Evolutionary conservation across 805 yeast genomes (phyloP), one percentile per base, ranked within the genome.

Genomic region (Candida sithepensis): DNA sequence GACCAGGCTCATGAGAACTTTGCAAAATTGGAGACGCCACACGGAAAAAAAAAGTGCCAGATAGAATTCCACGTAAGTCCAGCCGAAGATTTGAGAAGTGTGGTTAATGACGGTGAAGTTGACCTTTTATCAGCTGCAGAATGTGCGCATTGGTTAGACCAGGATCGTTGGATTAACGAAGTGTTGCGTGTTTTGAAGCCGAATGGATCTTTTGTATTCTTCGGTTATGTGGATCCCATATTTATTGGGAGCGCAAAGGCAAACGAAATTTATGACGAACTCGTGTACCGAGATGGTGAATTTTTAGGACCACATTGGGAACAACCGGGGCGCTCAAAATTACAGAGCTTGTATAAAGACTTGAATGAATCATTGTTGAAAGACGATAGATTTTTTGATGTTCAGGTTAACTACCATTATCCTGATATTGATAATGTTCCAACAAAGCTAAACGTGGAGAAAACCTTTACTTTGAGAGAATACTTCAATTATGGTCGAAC

Each of bases 91-190:
- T 38, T 61, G 18, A 36, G 58, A 19, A 51, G 55, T 14, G 30
- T 47, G 2, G 46, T 60, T 5, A 53, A 56, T 20, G 49, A 56
- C 36, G 50, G 59, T 12, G 56, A 62, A 3, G 67, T 81, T 7
- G 95, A 85, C 60, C 50, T 88, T 56, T 70, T 88, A 13, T 77
- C 89, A 2, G 86, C 84, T n/a, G 96, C 91, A 0, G 90, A 90
- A 61, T 85, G 90, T 49, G 80, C 77, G n/a, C 97, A 90, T 65
- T 90, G 96, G 96, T 77, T 88, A 48, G 63, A 55, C 54, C 57
- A 51, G 21, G 57, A 28, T 12, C 51, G 39, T 22, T 60, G 58
- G 66, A 55, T 59, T 26, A 47, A 32, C 33, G 72, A 66, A 62
- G 59, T 68, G 45, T 55, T 57, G 42, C 61, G 70, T 28, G 61